A percentile compares a stretch with the other conserved stretches of the same genome.
Evolutionary conservation across 2,329 filamentous ascomycete genomes (phyloP).

Genomic region (Daldinia sp.): DNA sequence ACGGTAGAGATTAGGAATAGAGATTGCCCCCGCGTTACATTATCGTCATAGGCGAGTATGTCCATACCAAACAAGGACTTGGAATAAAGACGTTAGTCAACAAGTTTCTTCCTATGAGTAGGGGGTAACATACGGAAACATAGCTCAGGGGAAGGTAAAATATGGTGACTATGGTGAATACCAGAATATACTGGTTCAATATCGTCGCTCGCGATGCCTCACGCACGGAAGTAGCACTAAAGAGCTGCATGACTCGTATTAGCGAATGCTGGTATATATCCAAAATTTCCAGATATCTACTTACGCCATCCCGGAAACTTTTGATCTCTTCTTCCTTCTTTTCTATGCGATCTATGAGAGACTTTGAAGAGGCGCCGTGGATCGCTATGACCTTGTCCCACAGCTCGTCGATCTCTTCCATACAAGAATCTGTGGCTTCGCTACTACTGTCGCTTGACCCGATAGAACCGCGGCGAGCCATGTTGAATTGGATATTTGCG

Average conservation of each 20-base stretch:
- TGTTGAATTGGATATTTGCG: conserved; percentile 8
- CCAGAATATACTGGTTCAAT: conserved; percentile 37
- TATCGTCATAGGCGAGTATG: conserved; percentile 25
- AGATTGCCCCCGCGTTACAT: conserved; percentile 6
- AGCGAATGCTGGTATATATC: not conserved
- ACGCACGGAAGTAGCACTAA: conserved; percentile 33
- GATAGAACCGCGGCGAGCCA: conserved; percentile 14
- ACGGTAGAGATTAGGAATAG: conserved; percentile 29
- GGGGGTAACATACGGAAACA: conserved; percentile 17
- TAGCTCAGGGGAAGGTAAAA: conserved; percentile 39
- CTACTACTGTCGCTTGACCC: not conserved
- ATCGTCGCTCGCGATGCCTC: conserved; percentile 35
- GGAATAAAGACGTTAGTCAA: not conserved
- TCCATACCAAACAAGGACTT: conserved; percentile 37
- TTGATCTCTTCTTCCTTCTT: conserved; percentile 30
- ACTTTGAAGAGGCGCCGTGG: conserved; percentile 22
- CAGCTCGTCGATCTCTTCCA: conserved; percentile 22
- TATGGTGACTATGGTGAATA: conserved; percentile 39
- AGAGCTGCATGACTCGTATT: conserved; percentile 26
- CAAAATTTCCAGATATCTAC: not conserved
- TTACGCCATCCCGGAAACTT: conserved; percentile 33
- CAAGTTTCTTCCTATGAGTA: not conserved
- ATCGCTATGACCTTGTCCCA: conserved; percentile 27
- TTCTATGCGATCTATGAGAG: conserved; percentile 29
- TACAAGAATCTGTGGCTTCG: conserved; percentile 7